Evolutionary conservation across 139 green algal genomes (phyloP).

Genomic region (Picochlorum sp.): DNA sequence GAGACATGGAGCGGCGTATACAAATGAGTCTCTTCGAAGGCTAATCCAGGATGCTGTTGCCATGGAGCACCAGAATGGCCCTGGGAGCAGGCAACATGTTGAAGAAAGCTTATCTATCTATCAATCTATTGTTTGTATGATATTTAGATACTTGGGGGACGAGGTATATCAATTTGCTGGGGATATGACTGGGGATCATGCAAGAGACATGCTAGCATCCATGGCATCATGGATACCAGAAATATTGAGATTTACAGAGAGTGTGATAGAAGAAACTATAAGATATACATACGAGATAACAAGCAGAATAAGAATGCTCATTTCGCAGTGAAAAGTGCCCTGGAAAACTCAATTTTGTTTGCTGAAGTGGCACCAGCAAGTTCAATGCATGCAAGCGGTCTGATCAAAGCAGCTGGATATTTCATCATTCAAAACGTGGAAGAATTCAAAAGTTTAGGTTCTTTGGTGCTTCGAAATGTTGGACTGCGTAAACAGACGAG

Average conservation of each 20-base stretch:
- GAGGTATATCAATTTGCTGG: slow-evolving; percentile 56
- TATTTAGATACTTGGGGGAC: slow-evolving; percentile 65
- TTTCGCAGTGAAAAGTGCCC: slow-evolving; percentile 40
- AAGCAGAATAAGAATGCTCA: slow-evolving; percentile 25
- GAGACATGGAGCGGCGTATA: slow-evolving; percentile 45
- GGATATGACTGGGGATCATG: slow-evolving; percentile 35
- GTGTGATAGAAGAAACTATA: slow-evolving; percentile 23
- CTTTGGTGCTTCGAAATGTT: slow-evolving; percentile 54
- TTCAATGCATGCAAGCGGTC: slow-evolving; percentile 31
- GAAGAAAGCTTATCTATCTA: slow-evolving; percentile 22
- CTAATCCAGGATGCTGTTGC: slow-evolving; percentile 40
- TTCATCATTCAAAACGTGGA: slow-evolving; percentile 33
- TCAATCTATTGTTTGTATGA: slow-evolving; percentile 47
- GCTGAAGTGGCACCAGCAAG: slow-evolving; percentile 67
- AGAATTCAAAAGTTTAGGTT: slow-evolving; percentile 48
- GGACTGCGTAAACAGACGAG: slow-evolving; percentile 13
- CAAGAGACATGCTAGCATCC: slow-evolving; percentile 47
- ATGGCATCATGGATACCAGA: slow-evolving; percentile 37
- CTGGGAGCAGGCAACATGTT: too few species aligned
- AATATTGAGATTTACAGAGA: slow-evolving; percentile 57
- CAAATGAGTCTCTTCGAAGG: slow-evolving; percentile 50
- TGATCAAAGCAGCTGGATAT: slow-evolving; percentile 52
- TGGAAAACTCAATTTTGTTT: slow-evolving; percentile 29
- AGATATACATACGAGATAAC: slow-evolving; percentile 13
- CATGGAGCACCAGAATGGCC: too few species aligned